Evolutionary conservation across 257 asterid genomes (phyloP).

Genomic region (Phtheirospermum japonicum): DNA sequence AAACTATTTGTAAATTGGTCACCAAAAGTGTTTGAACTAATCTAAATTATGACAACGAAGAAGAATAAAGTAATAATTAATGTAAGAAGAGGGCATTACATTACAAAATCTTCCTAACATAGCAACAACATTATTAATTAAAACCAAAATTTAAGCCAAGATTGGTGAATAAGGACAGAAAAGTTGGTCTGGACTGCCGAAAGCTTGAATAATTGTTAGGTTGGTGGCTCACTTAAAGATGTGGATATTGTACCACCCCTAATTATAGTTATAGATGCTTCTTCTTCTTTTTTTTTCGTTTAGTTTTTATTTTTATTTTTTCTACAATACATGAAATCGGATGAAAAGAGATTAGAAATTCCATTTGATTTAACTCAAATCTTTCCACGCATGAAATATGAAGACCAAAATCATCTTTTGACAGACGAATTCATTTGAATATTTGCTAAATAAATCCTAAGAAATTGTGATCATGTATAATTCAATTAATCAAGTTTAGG

Average conservation of each 20-base stretch:
- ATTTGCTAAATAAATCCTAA: too few relatives aligned
- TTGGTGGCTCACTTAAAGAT: slow-evolving; percentile 21
- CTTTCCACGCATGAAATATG: not conserved
- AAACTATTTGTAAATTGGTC: not conserved
- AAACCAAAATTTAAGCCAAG: slow-evolving; percentile 23
- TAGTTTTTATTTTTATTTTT: too few relatives aligned
- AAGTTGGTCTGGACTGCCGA: slow-evolving; percentile 23
- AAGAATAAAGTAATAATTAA: not conserved
- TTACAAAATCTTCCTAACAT: slow-evolving; percentile 38
- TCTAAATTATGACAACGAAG: not conserved
- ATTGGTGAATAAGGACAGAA: slow-evolving; percentile 23
- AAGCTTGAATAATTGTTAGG: slow-evolving; percentile 7
- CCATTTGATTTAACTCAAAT: too few relatives aligned
- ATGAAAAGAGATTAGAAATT: not conserved
- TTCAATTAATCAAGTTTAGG: not conserved
- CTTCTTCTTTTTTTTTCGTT: too few relatives aligned
- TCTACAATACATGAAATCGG: not conserved
- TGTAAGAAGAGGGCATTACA: slow-evolving; percentile 16
- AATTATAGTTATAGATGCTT: not conserved
- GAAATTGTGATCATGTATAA: too few relatives aligned
- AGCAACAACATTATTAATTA: slow-evolving; percentile 12
- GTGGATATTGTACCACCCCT: slow-evolving; percentile 10
- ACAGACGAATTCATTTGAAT: not conserved
- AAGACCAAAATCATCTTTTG: not conserved
- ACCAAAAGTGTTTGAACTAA: not conserved